phyloP scores from a whole-genome alignment of 2,329 filamentous ascomycete genomes.

The Ophiostoma tasmaniense region DNA sequence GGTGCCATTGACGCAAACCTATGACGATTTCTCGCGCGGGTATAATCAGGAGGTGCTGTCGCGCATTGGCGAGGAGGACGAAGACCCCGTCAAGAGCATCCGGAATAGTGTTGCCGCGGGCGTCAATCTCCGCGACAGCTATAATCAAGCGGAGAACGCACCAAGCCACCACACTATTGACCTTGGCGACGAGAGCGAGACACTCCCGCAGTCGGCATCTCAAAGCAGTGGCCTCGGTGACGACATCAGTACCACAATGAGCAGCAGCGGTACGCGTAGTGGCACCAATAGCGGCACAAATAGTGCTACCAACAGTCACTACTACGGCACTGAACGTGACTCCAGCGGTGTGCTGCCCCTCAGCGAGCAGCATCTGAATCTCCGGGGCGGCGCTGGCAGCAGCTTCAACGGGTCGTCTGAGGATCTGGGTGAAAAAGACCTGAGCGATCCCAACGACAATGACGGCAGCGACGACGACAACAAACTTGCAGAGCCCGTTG shows the following conservation, averaged over 20 bases:
- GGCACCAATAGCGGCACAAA: background rate
- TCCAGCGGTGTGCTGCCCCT: slow-evolving; percentile 2
- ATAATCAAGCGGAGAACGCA: slow-evolving; percentile 12
- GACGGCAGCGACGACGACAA: background rate
- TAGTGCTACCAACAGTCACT: background rate
- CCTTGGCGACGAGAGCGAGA: background rate
- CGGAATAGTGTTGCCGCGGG: background rate
- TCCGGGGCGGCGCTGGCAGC: slow-evolving; percentile 11
- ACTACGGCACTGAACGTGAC: slow-evolving; percentile 1
- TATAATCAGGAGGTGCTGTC: slow-evolving; percentile 34
- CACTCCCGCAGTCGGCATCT: background rate
- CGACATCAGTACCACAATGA: background rate
- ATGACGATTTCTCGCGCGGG: slow-evolving; percentile 39
- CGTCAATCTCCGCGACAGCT: slow-evolving; percentile 10
- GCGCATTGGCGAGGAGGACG: slow-evolving; percentile 29
- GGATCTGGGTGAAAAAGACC: background rate
- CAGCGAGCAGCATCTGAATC: background rate
- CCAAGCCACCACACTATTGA: slow-evolving; percentile 13
- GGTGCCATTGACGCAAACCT: slow-evolving; percentile 33
- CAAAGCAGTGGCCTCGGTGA: background rate
- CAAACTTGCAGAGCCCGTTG: background rate
- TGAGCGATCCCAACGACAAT: background rate
- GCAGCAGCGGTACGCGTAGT: background rate
- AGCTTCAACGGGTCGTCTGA: background rate
- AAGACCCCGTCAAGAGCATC: background rate